These are phyloP conservation scores for Euphorbia celastroides DNA, from an alignment of 441 rosid genomes.

Conservation along the genomic window DNA sequence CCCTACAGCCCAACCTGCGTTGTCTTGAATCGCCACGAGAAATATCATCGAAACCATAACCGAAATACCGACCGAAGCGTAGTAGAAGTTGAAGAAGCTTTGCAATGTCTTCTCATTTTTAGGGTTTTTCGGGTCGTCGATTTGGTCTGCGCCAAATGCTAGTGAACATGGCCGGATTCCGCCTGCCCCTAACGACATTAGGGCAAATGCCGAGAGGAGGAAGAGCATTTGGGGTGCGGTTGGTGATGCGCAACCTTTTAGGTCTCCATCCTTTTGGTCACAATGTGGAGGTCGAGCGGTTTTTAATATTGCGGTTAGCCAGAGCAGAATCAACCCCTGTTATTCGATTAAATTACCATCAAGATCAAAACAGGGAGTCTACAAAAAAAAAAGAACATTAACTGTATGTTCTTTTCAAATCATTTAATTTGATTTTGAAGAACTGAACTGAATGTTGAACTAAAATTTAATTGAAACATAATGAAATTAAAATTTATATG, in stretches of 20 bases:
- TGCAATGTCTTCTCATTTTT: constrained; percentile 28
- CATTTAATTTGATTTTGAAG: no score
- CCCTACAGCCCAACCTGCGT: constrained; percentile 33
- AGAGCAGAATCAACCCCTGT: constrained; percentile 41
- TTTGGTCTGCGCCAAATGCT: constrained; percentile 50
- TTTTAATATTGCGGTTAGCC: constrained; percentile 39
- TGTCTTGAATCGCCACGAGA: constrained; percentile 27
- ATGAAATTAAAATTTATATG: no score
- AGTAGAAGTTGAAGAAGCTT: constrained; percentile 52
- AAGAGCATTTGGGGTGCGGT: constrained; percentile 23
- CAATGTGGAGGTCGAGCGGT: constrained; percentile 35
- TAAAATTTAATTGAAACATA: no score
- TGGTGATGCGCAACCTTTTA: constrained; percentile 21
- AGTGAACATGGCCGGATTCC: constrained; percentile 46
- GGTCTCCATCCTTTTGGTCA: constrained; percentile 3
- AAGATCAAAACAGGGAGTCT: no score
- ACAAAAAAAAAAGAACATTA: no score
- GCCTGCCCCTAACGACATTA: constrained; percentile 51
- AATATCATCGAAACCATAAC: constrained; percentile 22
- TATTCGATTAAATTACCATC: no score
- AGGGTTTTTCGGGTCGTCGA: constrained; percentile 28
- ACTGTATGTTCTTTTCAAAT: no score
- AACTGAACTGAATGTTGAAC: no score
- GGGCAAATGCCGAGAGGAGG: constrained; percentile 28
- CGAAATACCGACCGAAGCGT: constrained; percentile 36